Evolutionary conservation across 1,139 yeast genomes (phyloP).

Genomic region (Kodamaea plutei): DNA sequence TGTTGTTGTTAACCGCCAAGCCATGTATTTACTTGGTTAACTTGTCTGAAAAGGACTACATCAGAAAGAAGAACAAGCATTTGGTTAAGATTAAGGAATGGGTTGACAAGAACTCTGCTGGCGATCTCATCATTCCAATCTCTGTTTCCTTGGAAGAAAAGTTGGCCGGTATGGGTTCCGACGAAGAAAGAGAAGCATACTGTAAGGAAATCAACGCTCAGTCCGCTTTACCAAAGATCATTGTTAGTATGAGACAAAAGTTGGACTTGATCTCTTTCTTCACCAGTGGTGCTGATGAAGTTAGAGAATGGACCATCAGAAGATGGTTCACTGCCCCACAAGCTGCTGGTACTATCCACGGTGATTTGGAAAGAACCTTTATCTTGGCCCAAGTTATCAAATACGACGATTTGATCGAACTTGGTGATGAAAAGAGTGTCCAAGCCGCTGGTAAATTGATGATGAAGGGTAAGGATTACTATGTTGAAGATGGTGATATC

Average conservation of each 20-base stretch:
- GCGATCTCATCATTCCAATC: constrained; percentile 91
- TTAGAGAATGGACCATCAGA: constrained; percentile 88
- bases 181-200: constrained; percentile 90
- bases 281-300: constrained; percentile 84
- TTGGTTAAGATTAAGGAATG: constrained; percentile 89
- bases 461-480: constrained; percentile 96
- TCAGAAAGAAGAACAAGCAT: constrained; percentile 97
- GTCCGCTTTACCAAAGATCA: constrained; percentile 86
- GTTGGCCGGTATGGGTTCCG: constrained; percentile 81
- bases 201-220: constrained; percentile 80
- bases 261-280: constrained; percentile 78
- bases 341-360: constrained; percentile 85
- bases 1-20: constrained; percentile 90
- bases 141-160: constrained; percentile 92
- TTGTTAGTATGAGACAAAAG: constrained; percentile 77
- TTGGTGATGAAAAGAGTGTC: constrained; percentile 78
- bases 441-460: constrained; percentile 90
- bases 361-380: constrained; percentile 51
- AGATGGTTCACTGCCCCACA: constrained; percentile 81
- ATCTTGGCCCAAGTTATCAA: constrained; percentile 47
- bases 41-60: constrained; percentile 88
- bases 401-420: constrained; percentile 62
- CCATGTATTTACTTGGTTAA: constrained; percentile 94
- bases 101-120: constrained; percentile 92
- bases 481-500: constrained; percentile 82